phyloP scores from a whole-genome alignment of 2,329 filamentous ascomycete genomes.

The Aspergillus neotritici region DNA sequence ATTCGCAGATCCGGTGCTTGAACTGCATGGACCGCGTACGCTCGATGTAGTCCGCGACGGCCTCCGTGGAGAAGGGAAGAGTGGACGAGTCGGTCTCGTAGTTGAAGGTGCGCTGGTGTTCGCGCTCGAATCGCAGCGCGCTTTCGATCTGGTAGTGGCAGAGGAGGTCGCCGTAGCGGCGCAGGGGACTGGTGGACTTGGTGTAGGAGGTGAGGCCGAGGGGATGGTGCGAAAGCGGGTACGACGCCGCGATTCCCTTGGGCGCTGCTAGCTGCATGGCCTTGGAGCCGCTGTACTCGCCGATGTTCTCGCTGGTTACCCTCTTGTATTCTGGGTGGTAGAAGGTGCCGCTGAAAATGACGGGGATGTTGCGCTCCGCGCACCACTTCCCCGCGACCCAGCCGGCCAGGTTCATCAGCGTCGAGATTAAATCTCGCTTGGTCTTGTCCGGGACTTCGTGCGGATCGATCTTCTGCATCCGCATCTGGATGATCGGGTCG shows the following conservation, averaged over 20 bases:
- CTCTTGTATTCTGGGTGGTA: constrained; percentile 37
- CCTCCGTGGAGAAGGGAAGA: constrained; percentile 47
- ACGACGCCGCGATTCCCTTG: constrained; percentile 40
- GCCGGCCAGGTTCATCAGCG: constrained; percentile 53
- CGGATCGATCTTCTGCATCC: constrained; percentile 24
- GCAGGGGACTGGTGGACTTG: constrained; percentile 57
- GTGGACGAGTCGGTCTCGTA: constrained; percentile 20
- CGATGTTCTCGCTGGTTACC: constrained; percentile 34
- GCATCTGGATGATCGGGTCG: constrained; percentile 39
- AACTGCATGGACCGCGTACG: constrained; percentile 40
- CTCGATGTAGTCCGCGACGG: constrained; percentile 47
- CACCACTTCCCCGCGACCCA: constrained; percentile 32
- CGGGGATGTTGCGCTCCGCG: constrained; percentile 33
- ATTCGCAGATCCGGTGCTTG: constrained; percentile 36
- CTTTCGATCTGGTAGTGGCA: constrained; percentile 61
- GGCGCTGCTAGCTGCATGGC: constrained; percentile 35
- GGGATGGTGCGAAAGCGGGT: constrained; percentile 45
- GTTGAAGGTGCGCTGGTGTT: constrained; percentile 40
- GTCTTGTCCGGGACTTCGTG: constrained; percentile 36
- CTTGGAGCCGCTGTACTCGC: constrained; percentile 37
- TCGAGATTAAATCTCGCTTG: constrained; percentile 37
- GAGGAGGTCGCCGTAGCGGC: constrained; percentile 57
- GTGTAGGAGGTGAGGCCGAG: constrained; percentile 51
- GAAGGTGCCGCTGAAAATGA: constrained; percentile 33
- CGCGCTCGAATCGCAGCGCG: constrained; percentile 52